Evolutionary conservation across 1,284 basidiomycete species (phyloP).

Genomic region (Microbotryomycetes sp.): DNA sequence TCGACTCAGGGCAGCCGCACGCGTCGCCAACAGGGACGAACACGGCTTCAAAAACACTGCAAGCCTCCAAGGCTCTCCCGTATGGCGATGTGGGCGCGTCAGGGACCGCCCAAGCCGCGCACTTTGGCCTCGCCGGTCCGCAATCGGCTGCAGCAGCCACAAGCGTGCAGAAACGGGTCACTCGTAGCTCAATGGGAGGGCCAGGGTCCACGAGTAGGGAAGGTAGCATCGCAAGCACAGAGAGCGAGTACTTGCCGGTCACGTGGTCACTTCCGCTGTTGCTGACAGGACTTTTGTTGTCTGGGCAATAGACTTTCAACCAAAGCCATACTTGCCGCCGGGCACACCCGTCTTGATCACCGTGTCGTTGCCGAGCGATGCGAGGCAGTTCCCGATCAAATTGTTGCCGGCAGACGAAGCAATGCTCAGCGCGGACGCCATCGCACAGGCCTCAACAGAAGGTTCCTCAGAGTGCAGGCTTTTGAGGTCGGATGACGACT

Average conservation of each 20-base stretch:
- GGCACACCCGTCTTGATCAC: constrained; percentile 17
- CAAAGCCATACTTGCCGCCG: background rate
- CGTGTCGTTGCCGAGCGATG: background rate
- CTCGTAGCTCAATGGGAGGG: constrained; percentile 8
- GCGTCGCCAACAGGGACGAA: no score
- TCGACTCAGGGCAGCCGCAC: no score
- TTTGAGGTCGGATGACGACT: background rate
- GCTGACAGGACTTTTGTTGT: background rate
- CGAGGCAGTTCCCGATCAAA: constrained; percentile 1
- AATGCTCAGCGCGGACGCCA: background rate
- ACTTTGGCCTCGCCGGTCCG: no score
- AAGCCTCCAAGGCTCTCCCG: no score
- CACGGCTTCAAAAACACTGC: no score
- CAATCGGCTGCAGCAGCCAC: no score
- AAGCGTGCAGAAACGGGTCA: constrained; percentile 12
- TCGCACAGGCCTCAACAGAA: background rate
- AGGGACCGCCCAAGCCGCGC: no score
- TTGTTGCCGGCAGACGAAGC: background rate
- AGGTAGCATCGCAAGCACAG: background rate
- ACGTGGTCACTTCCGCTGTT: background rate
- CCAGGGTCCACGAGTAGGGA: constrained; percentile 1
- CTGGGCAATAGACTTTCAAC: background rate
- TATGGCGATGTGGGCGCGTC: no score
- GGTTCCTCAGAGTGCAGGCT: background rate
- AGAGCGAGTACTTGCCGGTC: background rate